phyloP scores from a whole-genome alignment of 306 rosid species.

The Rosa chinensis region DNA sequence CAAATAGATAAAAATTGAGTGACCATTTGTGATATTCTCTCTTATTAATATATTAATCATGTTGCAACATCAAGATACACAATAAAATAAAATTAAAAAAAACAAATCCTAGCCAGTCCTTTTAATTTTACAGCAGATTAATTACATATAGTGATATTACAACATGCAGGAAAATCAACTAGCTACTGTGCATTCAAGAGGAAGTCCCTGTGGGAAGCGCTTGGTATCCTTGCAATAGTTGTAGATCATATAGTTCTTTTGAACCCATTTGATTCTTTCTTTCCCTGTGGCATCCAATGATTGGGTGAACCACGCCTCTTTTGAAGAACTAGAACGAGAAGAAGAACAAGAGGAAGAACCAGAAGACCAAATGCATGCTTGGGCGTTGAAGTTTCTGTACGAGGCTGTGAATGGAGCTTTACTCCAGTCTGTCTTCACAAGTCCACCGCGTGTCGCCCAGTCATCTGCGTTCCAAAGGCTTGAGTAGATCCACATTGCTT shows the following conservation, averaged over 20 bases:
- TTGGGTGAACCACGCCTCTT: conserved; percentile 5
- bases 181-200: conserved; percentile 8
- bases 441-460: conserved; percentile 74
- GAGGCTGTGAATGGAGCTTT: conserved; percentile 71
- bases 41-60: not conserved
- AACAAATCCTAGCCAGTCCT: not conserved
- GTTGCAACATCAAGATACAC: not conserved
- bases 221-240: conserved; percentile 18
- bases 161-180: not conserved
- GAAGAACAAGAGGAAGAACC: conserved; percentile 16
- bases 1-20: too few relatives aligned
- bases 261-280: conserved; percentile 13
- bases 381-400: conserved; percentile 21
- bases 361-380: conserved; percentile 24
- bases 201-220: conserved; percentile 22
- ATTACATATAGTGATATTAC: not conserved
- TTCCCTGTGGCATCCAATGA: conserved; percentile 5
- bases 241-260: conserved; percentile 25
- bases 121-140: not conserved
- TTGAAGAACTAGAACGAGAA: not conserved
- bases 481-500: conserved; percentile 57
- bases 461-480: conserved; percentile 61
- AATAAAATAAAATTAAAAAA: too few relatives aligned
- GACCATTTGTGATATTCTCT: too few relatives aligned
- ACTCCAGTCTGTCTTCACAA: conserved; percentile 61